Conservation (phyloP, 140 eudicot genomes). For the Erigeron philadelphicus region DNA sequence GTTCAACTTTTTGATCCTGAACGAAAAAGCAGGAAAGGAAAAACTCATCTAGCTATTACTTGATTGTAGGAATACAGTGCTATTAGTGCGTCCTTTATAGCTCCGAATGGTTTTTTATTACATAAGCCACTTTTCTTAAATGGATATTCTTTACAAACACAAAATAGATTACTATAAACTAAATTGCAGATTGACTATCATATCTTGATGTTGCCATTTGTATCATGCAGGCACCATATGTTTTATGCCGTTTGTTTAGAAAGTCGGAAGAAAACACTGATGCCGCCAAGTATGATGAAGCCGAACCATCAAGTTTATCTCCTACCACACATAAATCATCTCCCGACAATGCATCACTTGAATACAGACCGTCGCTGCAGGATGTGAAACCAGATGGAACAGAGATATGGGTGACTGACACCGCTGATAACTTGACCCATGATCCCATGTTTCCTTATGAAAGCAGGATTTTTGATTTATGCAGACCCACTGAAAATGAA, state of each 20-base stretch:
- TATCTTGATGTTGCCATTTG: constrained; percentile 9
- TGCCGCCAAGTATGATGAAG: constrained; percentile 43
- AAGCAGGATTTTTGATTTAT: constrained; percentile 31
- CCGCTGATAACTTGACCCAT: constrained; percentile 30
- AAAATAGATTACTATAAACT: neutral
- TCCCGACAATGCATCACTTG: constrained; percentile 47
- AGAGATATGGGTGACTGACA: constrained; percentile 33
- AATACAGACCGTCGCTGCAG: constrained; percentile 22
- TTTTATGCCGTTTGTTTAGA: constrained; percentile 69
- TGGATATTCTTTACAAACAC: neutral
- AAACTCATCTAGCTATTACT: neutral
- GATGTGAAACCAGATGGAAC: constrained; percentile 33
- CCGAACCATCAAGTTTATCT: constrained; percentile 42
- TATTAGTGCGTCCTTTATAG: neutral
- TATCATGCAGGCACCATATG: constrained; percentile 53
- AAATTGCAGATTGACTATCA: neutral
- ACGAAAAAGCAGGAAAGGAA: neutral
- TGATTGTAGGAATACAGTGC: neutral
- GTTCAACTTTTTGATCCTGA: neutral
- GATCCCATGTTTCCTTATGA: constrained; percentile 28
- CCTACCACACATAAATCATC: constrained; percentile 52
- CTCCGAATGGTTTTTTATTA: neutral
- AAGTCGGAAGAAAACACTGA: constrained; percentile 50
- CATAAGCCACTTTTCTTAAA: neutral
- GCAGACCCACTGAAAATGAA: constrained; percentile 29